Evolutionary conservation across 371 early-diverging fungal species (phyloP), one percentile per base, ranked within the genome.

Genomic region (Lichtheimia ramosa): DNA sequence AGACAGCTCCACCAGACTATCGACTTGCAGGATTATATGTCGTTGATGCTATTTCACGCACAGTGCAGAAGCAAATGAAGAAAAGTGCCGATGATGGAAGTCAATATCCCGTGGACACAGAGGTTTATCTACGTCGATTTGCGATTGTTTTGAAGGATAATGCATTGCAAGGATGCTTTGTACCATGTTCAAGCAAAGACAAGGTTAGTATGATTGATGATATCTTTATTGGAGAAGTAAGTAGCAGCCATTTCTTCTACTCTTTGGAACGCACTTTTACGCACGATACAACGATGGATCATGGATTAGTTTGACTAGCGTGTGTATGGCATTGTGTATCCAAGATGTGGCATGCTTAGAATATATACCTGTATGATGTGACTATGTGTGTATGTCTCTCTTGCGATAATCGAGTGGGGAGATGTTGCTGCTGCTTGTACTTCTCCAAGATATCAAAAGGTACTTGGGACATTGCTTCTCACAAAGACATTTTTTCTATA

Each of bases 1-100:
- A 78, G 48, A 84, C 73, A 24, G 76, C 85, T 46, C 72, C 81
- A 14, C 76, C 82, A 15, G 86, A 87, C 51, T 82, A 81, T 64
- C 83, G 85, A 14, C 74, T 89, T 13, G 84, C 84, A 43, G 86
- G 84, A 53, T 69, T 89, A 59, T 89, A 89, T 71, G 85, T 87
- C 20, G 82, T 89, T 64, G 87, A 89, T 58, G 83, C 87, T 13
- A 83, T 89, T 46, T 80, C 81, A 5, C 73, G 84, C 13, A 79
- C 79, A 14, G 80, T 75, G 3, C 73, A 75, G 51, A 74, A 75
- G 39, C 68, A 60, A 51, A 51, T 71, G 48, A 63, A 74, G 24
- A 76, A 76, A 49, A 58, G 56, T 25, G 69, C 62, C 46, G 73
- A 79, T 14, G 55, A 51, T 3, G 61, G 61, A 16, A 66, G 62